These are phyloP conservation scores for Davidsoniella australis DNA, from an alignment of 2,329 filamentous ascomycete species.

Conservation along the genomic window DNA sequence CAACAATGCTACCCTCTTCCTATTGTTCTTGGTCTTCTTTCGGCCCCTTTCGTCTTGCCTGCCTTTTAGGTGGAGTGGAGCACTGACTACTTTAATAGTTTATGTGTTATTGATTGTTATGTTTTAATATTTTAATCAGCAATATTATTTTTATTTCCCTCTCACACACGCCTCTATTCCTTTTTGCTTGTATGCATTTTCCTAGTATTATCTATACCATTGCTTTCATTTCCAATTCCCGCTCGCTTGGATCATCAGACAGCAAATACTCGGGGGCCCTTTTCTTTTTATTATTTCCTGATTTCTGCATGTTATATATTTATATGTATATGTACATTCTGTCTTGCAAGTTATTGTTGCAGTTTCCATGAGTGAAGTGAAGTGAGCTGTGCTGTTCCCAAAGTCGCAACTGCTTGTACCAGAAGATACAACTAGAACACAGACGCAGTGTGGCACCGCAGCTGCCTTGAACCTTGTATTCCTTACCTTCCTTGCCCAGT, in stretches of 20 bases:
- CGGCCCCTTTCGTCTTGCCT: background rate
- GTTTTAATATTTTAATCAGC: background rate
- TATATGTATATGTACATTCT: no score
- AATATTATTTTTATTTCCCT: no score
- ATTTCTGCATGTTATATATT: no score
- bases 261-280: no score
- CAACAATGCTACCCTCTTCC: background rate
- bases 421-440: no score
- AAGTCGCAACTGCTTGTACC: background rate
- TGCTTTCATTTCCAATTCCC: slow-evolving; percentile 4
- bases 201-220: background rate
- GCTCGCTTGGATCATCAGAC: background rate
- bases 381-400: background rate
- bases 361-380: background rate
- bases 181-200: background rate
- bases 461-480: slow-evolving; percentile 2
- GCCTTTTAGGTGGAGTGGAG: no score
- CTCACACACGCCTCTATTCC: no score
- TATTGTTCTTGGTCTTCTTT: background rate
- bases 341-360: no score
- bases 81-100: no score
- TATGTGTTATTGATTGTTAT: background rate
- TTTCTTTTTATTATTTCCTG: background rate
- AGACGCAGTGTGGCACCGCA: background rate
- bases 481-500: background rate